phyloP scores from a whole-genome alignment of 2,329 filamentous ascomycete genomes.

The Pseudogymnoascus sp. region DNA sequence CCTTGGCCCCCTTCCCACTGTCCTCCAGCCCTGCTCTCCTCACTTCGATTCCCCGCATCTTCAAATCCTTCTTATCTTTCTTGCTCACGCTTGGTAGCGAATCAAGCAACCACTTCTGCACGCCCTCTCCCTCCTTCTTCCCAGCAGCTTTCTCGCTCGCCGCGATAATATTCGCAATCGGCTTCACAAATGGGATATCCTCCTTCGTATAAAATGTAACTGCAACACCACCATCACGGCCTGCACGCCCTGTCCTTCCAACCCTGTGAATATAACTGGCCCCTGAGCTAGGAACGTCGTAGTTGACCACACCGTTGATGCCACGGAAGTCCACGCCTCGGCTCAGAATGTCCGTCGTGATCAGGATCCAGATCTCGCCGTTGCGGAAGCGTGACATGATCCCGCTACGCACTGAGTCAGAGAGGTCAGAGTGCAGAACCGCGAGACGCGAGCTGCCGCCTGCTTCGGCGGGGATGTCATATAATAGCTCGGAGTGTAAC shows the following conservation, averaged over 20 bases:
- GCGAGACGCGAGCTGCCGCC: conserved; percentile 80
- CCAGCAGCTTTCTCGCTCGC: conserved; percentile 67
- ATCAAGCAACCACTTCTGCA: conserved; percentile 83
- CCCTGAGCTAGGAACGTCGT: conserved; percentile 87
- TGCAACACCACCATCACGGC: conserved; percentile 77
- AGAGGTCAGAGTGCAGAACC: conserved; percentile 80
- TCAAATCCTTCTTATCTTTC: conserved; percentile 74
- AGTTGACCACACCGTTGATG: conserved; percentile 94
- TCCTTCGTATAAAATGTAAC: conserved; percentile 95
- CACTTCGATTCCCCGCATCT: conserved; percentile 72
- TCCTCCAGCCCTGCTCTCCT: conserved; percentile 40
- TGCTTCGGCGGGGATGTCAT: conserved; percentile 85
- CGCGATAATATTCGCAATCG: conserved; percentile 86
- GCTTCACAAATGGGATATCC: conserved; percentile 83
- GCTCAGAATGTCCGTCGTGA: conserved; percentile 89
- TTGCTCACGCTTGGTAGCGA: conserved; percentile 78
- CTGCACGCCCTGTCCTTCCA: conserved; percentile 82
- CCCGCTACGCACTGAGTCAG: conserved; percentile 63
- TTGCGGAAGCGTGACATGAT: conserved; percentile 87
- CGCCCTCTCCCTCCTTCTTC: conserved; percentile 44
- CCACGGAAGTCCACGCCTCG: conserved; percentile 92
- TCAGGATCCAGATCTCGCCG: conserved; percentile 91
- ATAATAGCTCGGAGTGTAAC: conserved; percentile 81
- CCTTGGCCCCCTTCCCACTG: conserved; percentile 25
- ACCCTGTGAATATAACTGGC: conserved; percentile 91